Evolutionary conservation across 2,329 filamentous ascomycete genomes (phyloP), one percentile per base, ranked within the genome.

Genomic region (Monilinia fructicola): DNA sequence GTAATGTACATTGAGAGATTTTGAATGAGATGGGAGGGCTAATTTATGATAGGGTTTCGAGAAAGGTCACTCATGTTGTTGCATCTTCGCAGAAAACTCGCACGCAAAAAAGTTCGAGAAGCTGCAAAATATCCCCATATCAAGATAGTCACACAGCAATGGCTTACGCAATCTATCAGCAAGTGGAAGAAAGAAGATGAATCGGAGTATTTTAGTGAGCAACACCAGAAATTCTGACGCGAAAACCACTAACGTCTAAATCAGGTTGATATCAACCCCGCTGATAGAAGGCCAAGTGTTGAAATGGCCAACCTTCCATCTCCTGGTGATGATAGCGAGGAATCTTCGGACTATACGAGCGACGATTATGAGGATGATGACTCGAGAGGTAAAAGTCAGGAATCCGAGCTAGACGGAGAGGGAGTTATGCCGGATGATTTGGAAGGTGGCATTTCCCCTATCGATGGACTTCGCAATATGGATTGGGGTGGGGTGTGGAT

Each of bases 81-180:
- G 88, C 90, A 11, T 89, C 86, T 62, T 87, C 86, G 23, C 83
- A 85, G 21, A 83, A 90, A 31, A 90, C 90, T 42, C 88, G 93
- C 28, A 98, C 95, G 0, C 90, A 92, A 64, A 99, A 99, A 99
- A 79, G 92, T 98, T 54, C 89, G 91, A 58, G 90, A 93, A 77
- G 95, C 95, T 0, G 89, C 91, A 18, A 87, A 88, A 70, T 90
- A 92, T 65, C 83, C 90, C 0, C 86, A 87, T 62, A 91, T 98
- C 78, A 93, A 93, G 76, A 96, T 99, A 67, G 95, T 99, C 58
- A 93, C 90, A 72, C 90, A 93, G 64, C 87, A 92, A 73, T 99
- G 95, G 95, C 86, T 99, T 40, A 84, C 89, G 42, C 90, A 93
- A 71, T 96, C 89, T 65, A 87, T 98, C 70, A 90, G 87, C 35